These are phyloP conservation scores for Starmerella roubikii DNA, from an alignment of 805 yeast species.

Conservation along the genomic window DNA sequence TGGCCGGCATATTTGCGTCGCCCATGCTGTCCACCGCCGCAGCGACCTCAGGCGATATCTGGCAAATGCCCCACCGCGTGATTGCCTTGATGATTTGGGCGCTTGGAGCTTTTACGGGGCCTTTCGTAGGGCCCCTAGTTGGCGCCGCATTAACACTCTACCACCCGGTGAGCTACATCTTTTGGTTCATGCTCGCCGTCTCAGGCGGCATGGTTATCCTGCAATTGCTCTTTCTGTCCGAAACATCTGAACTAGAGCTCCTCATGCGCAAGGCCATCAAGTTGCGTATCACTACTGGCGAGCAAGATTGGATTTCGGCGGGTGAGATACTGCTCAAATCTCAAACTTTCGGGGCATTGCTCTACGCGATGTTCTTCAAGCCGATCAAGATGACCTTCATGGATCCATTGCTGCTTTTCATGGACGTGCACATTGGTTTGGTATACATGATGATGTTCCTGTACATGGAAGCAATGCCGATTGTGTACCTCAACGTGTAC, in stretches of 20 bases:
- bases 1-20: conserved; percentile 44
- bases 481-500: conserved; percentile 35
- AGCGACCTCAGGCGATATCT: conserved; percentile 41
- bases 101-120: conserved; percentile 41
- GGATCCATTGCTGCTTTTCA: conserved; percentile 46
- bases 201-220: conserved; percentile 29
- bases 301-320: conserved; percentile 8
- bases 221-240: conserved; percentile 34
- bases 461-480: conserved; percentile 51
- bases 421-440: conserved; percentile 39
- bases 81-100: conserved; percentile 40
- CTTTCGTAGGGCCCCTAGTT: conserved; percentile 41
- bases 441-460: conserved; percentile 41
- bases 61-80: conserved; percentile 32
- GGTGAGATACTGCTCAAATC: conserved; percentile 12
- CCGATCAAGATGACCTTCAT: conserved; percentile 36
- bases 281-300: conserved; percentile 33
- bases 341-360: background rate
- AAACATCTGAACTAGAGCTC: conserved; percentile 36
- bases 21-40: conserved; percentile 48
- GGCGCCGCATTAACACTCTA: conserved; percentile 38
- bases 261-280: conserved; percentile 36
- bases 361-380: conserved; percentile 17
- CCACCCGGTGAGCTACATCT: conserved; percentile 40
- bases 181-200: conserved; percentile 36